A percentile compares a stretch with the other conserved stretches of the same genome.
Evolutionary conservation across 192 early-diverging fungal species (phyloP).

Genomic region (Linnemannia hyalina): DNA sequence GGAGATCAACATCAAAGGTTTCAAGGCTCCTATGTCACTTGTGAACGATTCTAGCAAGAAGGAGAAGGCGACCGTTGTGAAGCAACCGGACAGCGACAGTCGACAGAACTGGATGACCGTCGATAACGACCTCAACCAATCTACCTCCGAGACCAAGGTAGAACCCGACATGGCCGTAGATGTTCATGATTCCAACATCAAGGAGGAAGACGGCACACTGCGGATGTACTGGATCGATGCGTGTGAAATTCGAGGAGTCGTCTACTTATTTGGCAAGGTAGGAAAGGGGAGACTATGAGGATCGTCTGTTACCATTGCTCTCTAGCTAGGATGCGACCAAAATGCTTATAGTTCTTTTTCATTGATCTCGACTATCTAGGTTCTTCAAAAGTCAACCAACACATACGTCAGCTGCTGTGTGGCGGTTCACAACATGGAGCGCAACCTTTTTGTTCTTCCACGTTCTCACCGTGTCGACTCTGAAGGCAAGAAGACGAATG

Average conservation of each 20-base stretch:
- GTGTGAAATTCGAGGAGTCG: conserved; percentile 80
- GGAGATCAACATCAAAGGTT: conserved; percentile 14
- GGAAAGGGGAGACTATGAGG: not conserved
- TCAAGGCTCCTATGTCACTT: conserved; percentile 11
- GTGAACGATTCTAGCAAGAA: conserved; percentile 27
- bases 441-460: conserved; percentile 96
- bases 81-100: conserved; percentile 27
- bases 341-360: not conserved
- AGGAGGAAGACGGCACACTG: conserved; percentile 68
- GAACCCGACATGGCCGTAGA: conserved; percentile 4
- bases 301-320: not conserved
- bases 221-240: conserved; percentile 95
- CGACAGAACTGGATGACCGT: conserved; percentile 40
- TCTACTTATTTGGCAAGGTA: conserved; percentile 96
- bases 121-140: conserved; percentile 25
- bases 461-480: conserved; percentile 67
- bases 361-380: conserved; percentile 44
- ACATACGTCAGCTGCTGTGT: conserved; percentile 86
- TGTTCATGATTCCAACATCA: conserved; percentile 27
- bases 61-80: conserved; percentile 41
- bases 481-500: conserved; percentile 66
- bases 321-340: too few relatives aligned
- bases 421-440: conserved; percentile 80
- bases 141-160: conserved; percentile 11
- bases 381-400: conserved; percentile 63